Percentiles rank a stretch among this genome's conserved stretches.
Conservation (phyloP, 2,329 filamentous ascomycete species). For the Dothidotthia symphoricarpi region DNA sequence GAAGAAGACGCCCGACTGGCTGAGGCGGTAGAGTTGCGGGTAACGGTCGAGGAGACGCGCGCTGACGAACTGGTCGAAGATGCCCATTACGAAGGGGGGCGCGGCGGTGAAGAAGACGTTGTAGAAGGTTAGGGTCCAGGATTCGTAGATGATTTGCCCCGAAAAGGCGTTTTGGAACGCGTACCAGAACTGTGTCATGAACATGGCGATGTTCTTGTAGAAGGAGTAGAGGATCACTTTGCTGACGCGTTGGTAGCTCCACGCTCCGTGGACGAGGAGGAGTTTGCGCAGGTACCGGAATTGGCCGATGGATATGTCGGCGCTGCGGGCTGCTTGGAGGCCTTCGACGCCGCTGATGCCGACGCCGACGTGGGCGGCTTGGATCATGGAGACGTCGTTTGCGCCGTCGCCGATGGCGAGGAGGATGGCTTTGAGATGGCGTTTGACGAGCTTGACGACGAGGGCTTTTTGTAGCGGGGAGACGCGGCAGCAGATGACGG, state of each 20-base stretch:
- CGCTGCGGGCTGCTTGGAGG: slow-evolving; percentile 91
- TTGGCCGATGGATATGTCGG: slow-evolving; percentile 92
- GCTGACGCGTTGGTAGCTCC: slow-evolving; percentile 96
- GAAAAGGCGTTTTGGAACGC: slow-evolving; percentile 98
- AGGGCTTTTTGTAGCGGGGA: slow-evolving; percentile 95
- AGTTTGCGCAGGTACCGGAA: slow-evolving; percentile 94
- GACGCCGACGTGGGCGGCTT: slow-evolving; percentile 95
- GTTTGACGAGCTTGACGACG: slow-evolving; percentile 97
- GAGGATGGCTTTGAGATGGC: slow-evolving; percentile 85
- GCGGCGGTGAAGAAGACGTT: slow-evolving; percentile 97
- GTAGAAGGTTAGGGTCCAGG: slow-evolving; percentile 99
- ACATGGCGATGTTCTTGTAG: slow-evolving; percentile 98
- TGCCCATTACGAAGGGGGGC: slow-evolving; percentile 89
- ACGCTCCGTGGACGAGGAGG: slow-evolving; percentile 89
- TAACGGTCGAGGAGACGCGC: slow-evolving; percentile 91
- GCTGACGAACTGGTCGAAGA: slow-evolving; percentile 96
- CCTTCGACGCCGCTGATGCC: slow-evolving; percentile 97
- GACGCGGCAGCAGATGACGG: slow-evolving; percentile 96
- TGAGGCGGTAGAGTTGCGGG: slow-evolving; percentile 90
- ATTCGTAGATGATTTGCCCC: slow-evolving; percentile 96
- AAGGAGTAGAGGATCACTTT: slow-evolving; percentile 98
- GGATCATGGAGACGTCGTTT: slow-evolving; percentile 99
- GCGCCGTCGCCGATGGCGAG: slow-evolving; percentile 96
- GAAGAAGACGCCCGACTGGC: slow-evolving; percentile 92
- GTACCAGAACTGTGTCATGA: slow-evolving; percentile 99